Evolutionary conservation across 2,329 filamentous ascomycete species (phyloP).

Genomic region (Ceratocystis harringtonii): DNA sequence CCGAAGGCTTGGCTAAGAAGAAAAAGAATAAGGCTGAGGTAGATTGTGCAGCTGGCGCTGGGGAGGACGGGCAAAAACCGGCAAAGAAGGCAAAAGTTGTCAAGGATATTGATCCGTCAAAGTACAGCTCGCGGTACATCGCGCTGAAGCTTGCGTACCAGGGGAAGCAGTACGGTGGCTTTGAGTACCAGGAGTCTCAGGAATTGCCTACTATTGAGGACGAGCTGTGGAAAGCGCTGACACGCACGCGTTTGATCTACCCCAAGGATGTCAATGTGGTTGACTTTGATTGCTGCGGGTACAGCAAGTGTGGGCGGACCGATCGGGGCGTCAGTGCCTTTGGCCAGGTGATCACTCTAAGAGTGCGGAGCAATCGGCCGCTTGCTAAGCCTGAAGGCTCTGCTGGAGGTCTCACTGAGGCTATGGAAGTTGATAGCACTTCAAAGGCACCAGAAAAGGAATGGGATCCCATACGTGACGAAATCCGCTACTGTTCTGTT

Average conservation of each 20-base stretch:
- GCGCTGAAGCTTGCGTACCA: constrained; percentile 90
- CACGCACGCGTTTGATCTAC: constrained; percentile 67
- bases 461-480: constrained; percentile 59
- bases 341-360: constrained; percentile 78
- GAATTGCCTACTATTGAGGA: constrained; percentile 75
- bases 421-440: constrained; percentile 11
- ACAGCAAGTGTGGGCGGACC: constrained; percentile 88
- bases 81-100: constrained; percentile 28
- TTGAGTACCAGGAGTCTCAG: constrained; percentile 68
- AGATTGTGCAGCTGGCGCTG: not conserved
- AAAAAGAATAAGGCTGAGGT: constrained; percentile 13
- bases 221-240: constrained; percentile 80
- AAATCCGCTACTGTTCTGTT: constrained; percentile 68
- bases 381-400: constrained; percentile 22
- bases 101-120: constrained; percentile 54
- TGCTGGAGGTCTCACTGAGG: constrained; percentile 18
- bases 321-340: constrained; percentile 92
- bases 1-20: constrained; percentile 5
- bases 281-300: constrained; percentile 72
- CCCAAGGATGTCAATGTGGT: constrained; percentile 48
- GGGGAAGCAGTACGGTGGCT: constrained; percentile 81
- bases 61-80: constrained; percentile 13
- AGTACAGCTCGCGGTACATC: constrained; percentile 70
- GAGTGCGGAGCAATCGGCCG: constrained; percentile 66
- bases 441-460: constrained; percentile 21